Base-by-base conservation (phyloP, 2,329 filamentous ascomycete species). In the Beauveria varroae region DNA sequence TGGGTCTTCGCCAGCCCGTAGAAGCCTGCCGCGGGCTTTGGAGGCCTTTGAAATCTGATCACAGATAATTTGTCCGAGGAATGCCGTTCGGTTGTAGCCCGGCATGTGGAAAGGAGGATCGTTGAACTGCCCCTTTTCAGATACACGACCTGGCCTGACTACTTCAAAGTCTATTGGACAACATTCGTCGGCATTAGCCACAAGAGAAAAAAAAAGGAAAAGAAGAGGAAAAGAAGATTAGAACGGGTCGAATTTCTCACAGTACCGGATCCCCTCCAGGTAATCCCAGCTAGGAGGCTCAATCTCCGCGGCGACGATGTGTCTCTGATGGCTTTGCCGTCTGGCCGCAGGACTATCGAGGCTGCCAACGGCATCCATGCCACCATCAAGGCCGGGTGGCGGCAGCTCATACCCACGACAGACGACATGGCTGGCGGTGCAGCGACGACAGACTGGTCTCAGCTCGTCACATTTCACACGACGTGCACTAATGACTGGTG, bases 11-110 rank as follows among this genome's bases (percentile, higher is more conserved):
- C 53, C 53, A 2, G 53, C 24, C n/a, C 2, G 4, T 4, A 56
- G 26, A 8, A 56, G 40, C 26, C 24, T 8, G 40, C 53, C 18
- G 5, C 53, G 40, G 40, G 40, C 41, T 20, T 56, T 56, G 22
- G 53, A 56, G 24, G 53, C 53, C 26, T 56, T 56, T 10, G 53
- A 56, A 12, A 56, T n/a, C 6, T 56, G 53, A n/a, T 56, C 53
- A 14, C 53, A 56, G 40, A 56, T 20, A 12, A 56, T 56, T n/a
- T 56, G 40, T 9, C 53, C 53, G 40, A 56, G 24, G 10, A 56
- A 56, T 6, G 41, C 5, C 18, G 53, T 46, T 9, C 53, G 53
- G 41, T 46, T 46, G 40, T n/a, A 46, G n/a, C 18, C 20, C 4
- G 40, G 24, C 3, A 16, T 3, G 41, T 56, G 53, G 18, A 56